Evolutionary conservation across 495 filamentous ascomycete genomes (phyloP), one percentile per base, ranked within the genome.

Genomic region (Aspergillus baeticus): DNA sequence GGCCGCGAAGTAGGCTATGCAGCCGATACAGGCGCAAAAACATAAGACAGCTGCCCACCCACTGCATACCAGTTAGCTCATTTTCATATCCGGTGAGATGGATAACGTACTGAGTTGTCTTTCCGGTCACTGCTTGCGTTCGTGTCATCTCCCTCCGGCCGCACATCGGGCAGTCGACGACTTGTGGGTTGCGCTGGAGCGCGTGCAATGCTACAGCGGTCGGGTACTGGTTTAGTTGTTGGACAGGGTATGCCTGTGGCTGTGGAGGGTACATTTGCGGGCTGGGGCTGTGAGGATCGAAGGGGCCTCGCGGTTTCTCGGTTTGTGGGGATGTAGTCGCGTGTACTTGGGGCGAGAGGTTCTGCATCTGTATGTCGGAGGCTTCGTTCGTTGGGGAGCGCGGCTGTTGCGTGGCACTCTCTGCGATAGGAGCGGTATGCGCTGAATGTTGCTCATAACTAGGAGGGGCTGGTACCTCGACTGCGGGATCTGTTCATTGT

Each of bases 91-190:
- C 6, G 2, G 17, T 14, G 15, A 23, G 18, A 10, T 10, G 10
- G 6, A 18, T 29, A 8, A 29, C 78, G 61, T 68, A 82, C 79
- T 81, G 78, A n/a, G 73, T 79, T 14, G 76, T 79, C 26, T 72
- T 71, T 11, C 79, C 79, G 10, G 66, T 57, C n/a, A 75, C 64
- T 8, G 69, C 59, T 38, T 71, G 39, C 2, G 67, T 61, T 14
- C 69, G 69, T 0, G 80, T 83, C 71, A 83, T 73, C 37, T 76
- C 73, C 0, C 80, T 63, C 46, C 71, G 58, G 5, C 72, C 67
- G 42, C 80, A 83, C 7, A 63, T 63, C 0, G 79, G 78, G 61
- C 80, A 83, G 55, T 83, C 80, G 7, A 77, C 77, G 0, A 76
- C 77, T 6, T 70, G 65, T 2, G 80, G 63, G 1, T 63, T 63